Evolutionary conservation across 2,329 filamentous ascomycete species (phyloP), one percentile per base, ranked within the genome.

Genomic region (Madurella mycetomatis): DNA sequence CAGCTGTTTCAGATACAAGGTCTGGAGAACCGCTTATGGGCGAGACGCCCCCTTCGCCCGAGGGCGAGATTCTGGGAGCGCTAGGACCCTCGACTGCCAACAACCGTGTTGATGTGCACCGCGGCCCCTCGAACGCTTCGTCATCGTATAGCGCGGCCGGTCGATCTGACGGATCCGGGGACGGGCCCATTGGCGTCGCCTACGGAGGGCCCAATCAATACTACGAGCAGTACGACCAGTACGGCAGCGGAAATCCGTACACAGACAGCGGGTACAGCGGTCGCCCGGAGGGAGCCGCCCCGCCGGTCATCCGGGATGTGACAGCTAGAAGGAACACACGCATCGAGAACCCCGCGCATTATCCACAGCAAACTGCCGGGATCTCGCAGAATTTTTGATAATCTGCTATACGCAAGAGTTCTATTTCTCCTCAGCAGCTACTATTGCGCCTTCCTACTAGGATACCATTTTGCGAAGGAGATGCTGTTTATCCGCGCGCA

Each of bases 351-450:
- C 87, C 90, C 2, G 83, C 88, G 43, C 88, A 94, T 59, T 95
- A 89, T 66, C 92, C 92, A 11, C 90, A 95, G 67, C 91, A 95
- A 75, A 95, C 89, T 65, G 90, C 90, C 40, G 94, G 94, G 55
- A 96, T 99, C 65, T 89, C 94, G 32, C 94, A 97, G 73, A 99
- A 99, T 72, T 99, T 99, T 66, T 97, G 82, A 70, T 45, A 4
- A 2, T 8, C 19, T 13, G 11, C 17, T 3, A 9, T 44, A 45
- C 34, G 49, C n/a, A 9, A 32, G 32, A 15, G 37, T 30, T 53
- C 43, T 39, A 34, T 50, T 34, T 44, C 15, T 15, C 8, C 8
- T 39, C 46, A 30, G 34, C 32, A 43, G 41, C n/a, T 30, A 45
- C 32, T 15, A 4, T 37, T 11, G 31, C 41, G 25, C 42, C 40